phyloP scores from a whole-genome alignment of 1,284 basidiomycete species.

The Irpex sp. region DNA sequence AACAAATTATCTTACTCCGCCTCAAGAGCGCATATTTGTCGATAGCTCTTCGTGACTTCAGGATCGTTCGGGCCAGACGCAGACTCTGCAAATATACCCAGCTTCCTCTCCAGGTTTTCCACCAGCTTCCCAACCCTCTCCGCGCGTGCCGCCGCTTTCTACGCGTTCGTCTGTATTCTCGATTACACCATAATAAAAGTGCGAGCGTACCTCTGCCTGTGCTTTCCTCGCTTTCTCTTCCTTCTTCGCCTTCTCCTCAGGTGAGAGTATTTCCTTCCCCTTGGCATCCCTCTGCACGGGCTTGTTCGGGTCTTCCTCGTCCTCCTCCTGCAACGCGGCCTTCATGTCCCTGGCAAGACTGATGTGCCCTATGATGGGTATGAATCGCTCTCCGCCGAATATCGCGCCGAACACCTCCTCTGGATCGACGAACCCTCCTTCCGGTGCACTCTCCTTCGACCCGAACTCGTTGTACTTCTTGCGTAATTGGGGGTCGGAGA shows the following conservation, averaged over 20 bases:
- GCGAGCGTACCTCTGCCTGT: constrained; percentile 56
- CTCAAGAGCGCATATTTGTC: constrained; percentile 78
- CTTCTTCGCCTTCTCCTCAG: constrained; percentile 80
- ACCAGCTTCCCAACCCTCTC: constrained; percentile 83
- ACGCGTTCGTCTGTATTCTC: constrained; percentile 11
- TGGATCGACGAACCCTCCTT: constrained; percentile 72
- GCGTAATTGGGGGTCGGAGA: constrained; percentile 83
- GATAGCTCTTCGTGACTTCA: constrained; percentile 68
- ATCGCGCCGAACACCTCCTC: constrained; percentile 93
- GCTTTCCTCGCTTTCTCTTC: constrained; percentile 74
- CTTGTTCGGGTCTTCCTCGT: constrained; percentile 43
- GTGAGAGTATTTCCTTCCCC: constrained; percentile 67
- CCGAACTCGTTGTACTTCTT: constrained; percentile 95
- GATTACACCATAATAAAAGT: constrained; percentile 4
- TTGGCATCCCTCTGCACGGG: constrained; percentile 55
- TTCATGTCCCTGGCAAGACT: constrained; percentile 96
- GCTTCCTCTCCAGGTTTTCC: constrained; percentile 81
- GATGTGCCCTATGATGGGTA: constrained; percentile 81
- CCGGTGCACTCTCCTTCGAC: constrained; percentile 73
- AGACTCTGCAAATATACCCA: constrained; percentile 91
- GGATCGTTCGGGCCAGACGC: constrained; percentile 72
- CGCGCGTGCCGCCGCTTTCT: constrained; percentile 80
- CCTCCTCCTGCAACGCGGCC: constrained; percentile 91
- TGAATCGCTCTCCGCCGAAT: constrained; percentile 85
- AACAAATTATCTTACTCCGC: no score